Conservation (phyloP, 345 rosid genomes). For the Psidium guajava region DNA sequence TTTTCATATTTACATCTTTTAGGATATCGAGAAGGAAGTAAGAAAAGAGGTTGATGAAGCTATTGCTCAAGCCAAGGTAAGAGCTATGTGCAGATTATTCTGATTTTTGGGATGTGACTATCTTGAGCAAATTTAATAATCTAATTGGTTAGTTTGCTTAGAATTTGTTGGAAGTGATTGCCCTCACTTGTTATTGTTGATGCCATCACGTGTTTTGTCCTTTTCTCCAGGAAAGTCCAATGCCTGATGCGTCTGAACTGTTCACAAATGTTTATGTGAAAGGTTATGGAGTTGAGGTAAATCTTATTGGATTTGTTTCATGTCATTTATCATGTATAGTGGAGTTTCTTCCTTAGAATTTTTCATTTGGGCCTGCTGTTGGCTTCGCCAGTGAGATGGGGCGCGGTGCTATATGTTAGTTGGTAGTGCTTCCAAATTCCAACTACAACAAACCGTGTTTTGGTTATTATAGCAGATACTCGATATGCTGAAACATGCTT, state of each 20-base stretch:
- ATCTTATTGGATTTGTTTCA: background rate
- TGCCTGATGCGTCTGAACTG: slow-evolving; percentile 89
- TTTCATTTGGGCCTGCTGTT: background rate
- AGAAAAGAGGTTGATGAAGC: slow-evolving; percentile 92
- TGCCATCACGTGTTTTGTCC: background rate
- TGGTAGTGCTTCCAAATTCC: background rate
- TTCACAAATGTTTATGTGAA: slow-evolving; percentile 71
- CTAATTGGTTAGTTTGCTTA: background rate
- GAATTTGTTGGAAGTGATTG: background rate
- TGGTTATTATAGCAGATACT: background rate
- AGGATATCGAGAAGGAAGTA: slow-evolving; percentile 90
- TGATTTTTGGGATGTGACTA: background rate
- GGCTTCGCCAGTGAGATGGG: background rate
- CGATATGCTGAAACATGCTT: background rate
- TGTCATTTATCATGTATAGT: background rate
- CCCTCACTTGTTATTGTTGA: background rate
- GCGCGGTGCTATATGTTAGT: background rate
- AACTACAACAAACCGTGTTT: background rate
- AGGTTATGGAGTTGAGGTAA: slow-evolving; percentile 78
- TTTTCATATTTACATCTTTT: background rate
- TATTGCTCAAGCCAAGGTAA: slow-evolving; percentile 94
- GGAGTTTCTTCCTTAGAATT: background rate
- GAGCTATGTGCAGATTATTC: background rate
- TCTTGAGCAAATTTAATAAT: background rate
- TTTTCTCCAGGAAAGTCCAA: slow-evolving; percentile 70